Conservation (phyloP, 176 grass and related monocot species). For the Musa acuminata region DNA sequence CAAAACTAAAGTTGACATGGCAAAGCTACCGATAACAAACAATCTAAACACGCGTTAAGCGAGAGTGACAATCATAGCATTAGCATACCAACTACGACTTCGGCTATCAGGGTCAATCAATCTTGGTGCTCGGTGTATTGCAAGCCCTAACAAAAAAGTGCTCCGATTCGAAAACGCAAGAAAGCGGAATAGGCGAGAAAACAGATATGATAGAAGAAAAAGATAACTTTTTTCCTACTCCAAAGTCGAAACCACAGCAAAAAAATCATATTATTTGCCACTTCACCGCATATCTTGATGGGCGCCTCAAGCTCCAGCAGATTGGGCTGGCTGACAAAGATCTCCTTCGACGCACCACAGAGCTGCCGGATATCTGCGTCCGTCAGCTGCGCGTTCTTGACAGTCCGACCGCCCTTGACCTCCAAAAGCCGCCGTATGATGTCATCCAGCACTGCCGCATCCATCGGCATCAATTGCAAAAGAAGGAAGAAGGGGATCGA, state of each 20-base stretch:
- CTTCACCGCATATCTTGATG: constrained; percentile 87
- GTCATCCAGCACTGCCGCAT: constrained; percentile 45
- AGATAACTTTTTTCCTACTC: background rate
- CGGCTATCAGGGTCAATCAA: background rate
- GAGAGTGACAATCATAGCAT: background rate
- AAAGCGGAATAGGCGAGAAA: background rate
- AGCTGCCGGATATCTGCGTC: constrained; percentile 75
- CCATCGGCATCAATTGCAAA: constrained; percentile 28
- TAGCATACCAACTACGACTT: background rate
- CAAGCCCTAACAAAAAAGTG: background rate
- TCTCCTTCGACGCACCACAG: constrained; percentile 58
- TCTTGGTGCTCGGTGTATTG: background rate
- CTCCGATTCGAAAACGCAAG: background rate
- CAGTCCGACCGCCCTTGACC: constrained; percentile 42
- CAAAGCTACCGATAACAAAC: background rate
- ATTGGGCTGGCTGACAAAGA: constrained; percentile 75
- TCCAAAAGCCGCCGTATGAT: constrained; percentile 64
- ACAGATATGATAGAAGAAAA: background rate
- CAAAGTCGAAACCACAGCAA: background rate
- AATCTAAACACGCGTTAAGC: background rate
- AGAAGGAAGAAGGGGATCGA: background rate
- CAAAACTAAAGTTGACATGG: background rate
- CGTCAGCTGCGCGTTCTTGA: constrained; percentile 50
- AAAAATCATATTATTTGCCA: background rate
- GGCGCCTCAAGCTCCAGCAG: constrained; percentile 86